phyloP scores from a whole-genome alignment of 2,329 filamentous ascomycete species.

The Aspergillus costaricaensis region DNA sequence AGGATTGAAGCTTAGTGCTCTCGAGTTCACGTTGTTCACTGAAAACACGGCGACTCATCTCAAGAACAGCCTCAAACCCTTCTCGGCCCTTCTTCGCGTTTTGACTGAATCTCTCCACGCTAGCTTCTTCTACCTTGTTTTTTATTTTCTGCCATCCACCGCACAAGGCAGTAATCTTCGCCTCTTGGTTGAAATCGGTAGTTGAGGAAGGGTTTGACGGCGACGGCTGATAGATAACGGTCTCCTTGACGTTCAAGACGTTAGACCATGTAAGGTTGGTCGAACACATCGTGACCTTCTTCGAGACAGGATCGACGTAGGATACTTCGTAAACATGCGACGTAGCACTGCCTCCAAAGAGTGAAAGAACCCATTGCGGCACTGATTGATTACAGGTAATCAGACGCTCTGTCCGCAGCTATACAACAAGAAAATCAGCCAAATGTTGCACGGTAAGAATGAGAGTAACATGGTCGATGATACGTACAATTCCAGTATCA shows the following conservation, averaged over 20 bases:
- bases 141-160: conserved; percentile 97
- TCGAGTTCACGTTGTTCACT: conserved; percentile 77
- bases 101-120: conserved; percentile 84
- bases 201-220: conserved; percentile 50
- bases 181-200: conserved; percentile 86
- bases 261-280: conserved; percentile 94
- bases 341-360: conserved; percentile 78
- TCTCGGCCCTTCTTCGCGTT: conserved; percentile 89
- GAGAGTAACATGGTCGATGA: conserved; percentile 1
- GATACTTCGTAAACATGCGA: conserved; percentile 93
- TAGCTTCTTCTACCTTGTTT: conserved; percentile 91
- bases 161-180: conserved; percentile 89
- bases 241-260: conserved; percentile 88
- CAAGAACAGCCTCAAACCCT: conserved; percentile 91
- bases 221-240: conserved; percentile 77
- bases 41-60: conserved; percentile 89
- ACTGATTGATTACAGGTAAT: conserved; percentile 53
- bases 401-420: conserved; percentile 72
- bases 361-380: conserved; percentile 63
- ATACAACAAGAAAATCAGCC: conserved; percentile 18
- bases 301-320: conserved; percentile 80
- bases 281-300: conserved; percentile 94
- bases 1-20: conserved; percentile 38
- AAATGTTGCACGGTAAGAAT: neutral
- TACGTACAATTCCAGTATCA: conserved; percentile 65